phyloP scores from a whole-genome alignment of 805 yeast genomes.

The Barnettozyma sp. region DNA sequence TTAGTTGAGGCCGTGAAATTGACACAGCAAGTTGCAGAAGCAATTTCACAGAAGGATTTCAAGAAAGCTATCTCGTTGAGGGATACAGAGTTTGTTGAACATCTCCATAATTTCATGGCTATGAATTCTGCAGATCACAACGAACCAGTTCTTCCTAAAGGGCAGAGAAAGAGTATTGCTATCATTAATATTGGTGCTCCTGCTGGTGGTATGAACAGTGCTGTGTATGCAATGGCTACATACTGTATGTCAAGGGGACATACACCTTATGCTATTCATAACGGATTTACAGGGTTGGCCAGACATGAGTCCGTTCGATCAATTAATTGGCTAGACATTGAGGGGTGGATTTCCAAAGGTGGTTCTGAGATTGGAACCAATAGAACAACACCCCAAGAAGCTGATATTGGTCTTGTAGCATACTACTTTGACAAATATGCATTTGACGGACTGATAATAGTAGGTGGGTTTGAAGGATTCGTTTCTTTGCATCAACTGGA shows the following conservation, averaged over 20 bases:
- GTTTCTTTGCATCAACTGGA: slow-evolving; percentile 63
- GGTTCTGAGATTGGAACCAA: slow-evolving; percentile 83
- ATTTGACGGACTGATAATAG: slow-evolving; percentile 63
- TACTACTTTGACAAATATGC: slow-evolving; percentile 61
- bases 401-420: slow-evolving; percentile 65
- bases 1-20: slow-evolving; percentile 65
- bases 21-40: slow-evolving; percentile 66
- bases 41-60: slow-evolving; percentile 60
- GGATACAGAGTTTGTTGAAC: slow-evolving; percentile 65
- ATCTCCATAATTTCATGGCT: slow-evolving; percentile 54
- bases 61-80: slow-evolving; percentile 63
- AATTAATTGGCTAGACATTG: slow-evolving; percentile 61
- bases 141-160: slow-evolving; percentile 49
- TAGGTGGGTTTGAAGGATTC: slow-evolving; percentile 82
- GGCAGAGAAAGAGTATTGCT: slow-evolving; percentile 54
- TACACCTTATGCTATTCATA: slow-evolving; percentile 60
- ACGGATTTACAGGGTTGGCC: slow-evolving; percentile 68
- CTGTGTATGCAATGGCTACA: slow-evolving; percentile 68
- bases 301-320: slow-evolving; percentile 54
- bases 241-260: slow-evolving; percentile 75
- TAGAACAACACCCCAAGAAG: slow-evolving; percentile 57
- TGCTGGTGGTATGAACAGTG: slow-evolving; percentile 70
- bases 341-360: slow-evolving; percentile 67
- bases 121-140: slow-evolving; percentile 63
- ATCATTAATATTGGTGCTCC: slow-evolving; percentile 77